These are phyloP conservation scores for Talaromyces marneffei DNA, from an alignment of 2,329 filamentous ascomycete genomes.

Conservation along the genomic window DNA sequence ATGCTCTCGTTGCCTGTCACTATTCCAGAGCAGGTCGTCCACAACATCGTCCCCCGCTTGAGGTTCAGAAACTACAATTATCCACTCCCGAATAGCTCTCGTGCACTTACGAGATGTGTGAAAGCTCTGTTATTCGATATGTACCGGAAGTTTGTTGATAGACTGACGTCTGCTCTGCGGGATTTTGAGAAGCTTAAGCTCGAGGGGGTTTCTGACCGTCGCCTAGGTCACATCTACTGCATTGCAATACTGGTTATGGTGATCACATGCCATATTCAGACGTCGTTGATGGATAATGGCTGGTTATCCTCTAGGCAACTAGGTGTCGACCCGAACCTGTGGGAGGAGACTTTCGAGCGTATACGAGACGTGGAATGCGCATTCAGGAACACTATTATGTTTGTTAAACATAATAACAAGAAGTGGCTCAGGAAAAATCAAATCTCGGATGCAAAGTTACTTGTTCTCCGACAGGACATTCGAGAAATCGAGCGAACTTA, in stretches of 20 bases:
- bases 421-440: not conserved
- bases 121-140: constrained; percentile 11
- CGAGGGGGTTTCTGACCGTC: not conserved
- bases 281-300: constrained; percentile 12
- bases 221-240: constrained; percentile 8
- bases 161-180: constrained; percentile 3
- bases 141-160: not conserved
- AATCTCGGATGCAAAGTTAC: not conserved
- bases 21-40: not conserved
- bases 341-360: not conserved
- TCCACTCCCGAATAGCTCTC: not conserved
- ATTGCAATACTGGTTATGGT: constrained; percentile 11
- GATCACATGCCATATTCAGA: constrained; percentile 9
- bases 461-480: not conserved
- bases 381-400: constrained; percentile 1
- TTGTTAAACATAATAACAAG: not conserved
- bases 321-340: not conserved
- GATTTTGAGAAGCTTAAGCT: not conserved
- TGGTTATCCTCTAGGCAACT: not conserved
- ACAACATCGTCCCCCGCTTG: not conserved
- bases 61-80: not conserved
- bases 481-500: not conserved
- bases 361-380: not conserved
- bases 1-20: constrained; percentile 9
- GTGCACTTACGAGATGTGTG: constrained; percentile 10